These are phyloP conservation scores for Coemansia sp. DNA, from an alignment of 192 early-diverging fungal genomes.

Conservation along the genomic window DNA sequence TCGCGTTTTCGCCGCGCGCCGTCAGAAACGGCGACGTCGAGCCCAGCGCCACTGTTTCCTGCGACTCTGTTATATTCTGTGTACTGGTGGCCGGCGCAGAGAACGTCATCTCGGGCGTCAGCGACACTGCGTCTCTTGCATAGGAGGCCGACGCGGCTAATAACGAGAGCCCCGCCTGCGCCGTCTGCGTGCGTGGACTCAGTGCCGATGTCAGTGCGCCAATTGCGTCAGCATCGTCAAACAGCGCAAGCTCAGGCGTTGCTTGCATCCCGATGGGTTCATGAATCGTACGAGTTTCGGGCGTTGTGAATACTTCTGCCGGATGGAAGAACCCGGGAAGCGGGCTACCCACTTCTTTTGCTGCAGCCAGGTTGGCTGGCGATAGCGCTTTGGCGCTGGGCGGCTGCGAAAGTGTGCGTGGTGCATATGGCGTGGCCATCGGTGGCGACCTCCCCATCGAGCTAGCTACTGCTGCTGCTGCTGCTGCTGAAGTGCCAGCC, in stretches of 20 bases:
- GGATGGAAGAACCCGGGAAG: constrained; percentile 41
- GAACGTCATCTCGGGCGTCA: constrained; percentile 23
- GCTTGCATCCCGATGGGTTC: constrained; percentile 11
- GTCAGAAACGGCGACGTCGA: constrained; percentile 33
- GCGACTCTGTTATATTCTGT: constrained; percentile 4
- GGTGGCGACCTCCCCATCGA: constrained; percentile 4
- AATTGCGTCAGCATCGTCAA: constrained; percentile 42
- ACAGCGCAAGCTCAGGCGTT: constrained; percentile 41
- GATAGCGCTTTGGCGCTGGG: background rate
- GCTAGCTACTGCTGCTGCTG: background rate
- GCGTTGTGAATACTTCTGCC: constrained; percentile 46
- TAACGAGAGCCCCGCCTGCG: constrained; percentile 47
- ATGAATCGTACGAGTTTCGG: constrained; percentile 30
- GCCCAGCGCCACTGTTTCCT: constrained; percentile 14
- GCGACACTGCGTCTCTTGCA: constrained; percentile 12
- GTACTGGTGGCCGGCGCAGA: constrained; percentile 3
- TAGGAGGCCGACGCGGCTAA: constrained; percentile 46
- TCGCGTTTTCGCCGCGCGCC: constrained; percentile 34
- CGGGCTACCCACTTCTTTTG: constrained; percentile 6
- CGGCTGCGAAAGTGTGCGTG: constrained; percentile 8
- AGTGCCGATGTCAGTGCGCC: constrained; percentile 13
- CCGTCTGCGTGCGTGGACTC: constrained; percentile 49
- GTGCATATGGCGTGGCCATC: background rate
- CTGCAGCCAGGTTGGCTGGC: background rate
- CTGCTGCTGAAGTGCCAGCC: constrained; percentile 5